Evolutionary conservation across 352 stramenopile species (phyloP).

Genomic region (Elongisporangium anandrum): DNA sequence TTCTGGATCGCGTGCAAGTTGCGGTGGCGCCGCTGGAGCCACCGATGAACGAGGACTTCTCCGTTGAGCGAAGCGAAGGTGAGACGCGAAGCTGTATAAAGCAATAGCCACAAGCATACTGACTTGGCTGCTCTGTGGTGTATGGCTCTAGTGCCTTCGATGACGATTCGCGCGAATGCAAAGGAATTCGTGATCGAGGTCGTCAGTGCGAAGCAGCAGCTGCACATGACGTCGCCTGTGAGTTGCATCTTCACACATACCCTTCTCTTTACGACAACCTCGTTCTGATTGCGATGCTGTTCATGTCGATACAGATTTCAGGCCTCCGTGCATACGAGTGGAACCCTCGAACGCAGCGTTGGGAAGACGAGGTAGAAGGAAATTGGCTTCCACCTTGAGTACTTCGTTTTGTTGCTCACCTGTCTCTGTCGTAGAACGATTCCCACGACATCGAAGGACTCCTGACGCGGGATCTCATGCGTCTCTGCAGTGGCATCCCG

Average conservation of each 20-base stretch:
- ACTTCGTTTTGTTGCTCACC: background rate
- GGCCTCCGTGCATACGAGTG: constrained; percentile 68
- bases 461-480: constrained; percentile 79
- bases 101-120: too few species aligned
- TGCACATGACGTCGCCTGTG: constrained; percentile 65
- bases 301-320: constrained; percentile 40
- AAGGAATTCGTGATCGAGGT: constrained; percentile 68
- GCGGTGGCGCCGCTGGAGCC: constrained; percentile 58
- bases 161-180: constrained; percentile 44
- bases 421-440: constrained; percentile 31
- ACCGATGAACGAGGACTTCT: constrained; percentile 57
- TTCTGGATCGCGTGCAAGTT: constrained; percentile 60
- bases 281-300: background rate
- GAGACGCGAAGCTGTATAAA: too few species aligned
- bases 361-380: constrained; percentile 64
- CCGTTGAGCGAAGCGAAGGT: constrained; percentile 40
- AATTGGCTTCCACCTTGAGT: background rate
- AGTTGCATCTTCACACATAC: background rate
- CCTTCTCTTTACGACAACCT: background rate
- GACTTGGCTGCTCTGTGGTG: too few species aligned
- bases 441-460: constrained; percentile 78
- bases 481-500: constrained; percentile 61
- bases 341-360: constrained; percentile 63
- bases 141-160: constrained; percentile 17
- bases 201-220: constrained; percentile 54